A percentile compares a stretch with the other conserved stretches of the same genome.
These are phyloP conservation scores for Spathaspora passalidarum DNA, from an alignment of 805 yeast species.

Conservation along the genomic window DNA sequence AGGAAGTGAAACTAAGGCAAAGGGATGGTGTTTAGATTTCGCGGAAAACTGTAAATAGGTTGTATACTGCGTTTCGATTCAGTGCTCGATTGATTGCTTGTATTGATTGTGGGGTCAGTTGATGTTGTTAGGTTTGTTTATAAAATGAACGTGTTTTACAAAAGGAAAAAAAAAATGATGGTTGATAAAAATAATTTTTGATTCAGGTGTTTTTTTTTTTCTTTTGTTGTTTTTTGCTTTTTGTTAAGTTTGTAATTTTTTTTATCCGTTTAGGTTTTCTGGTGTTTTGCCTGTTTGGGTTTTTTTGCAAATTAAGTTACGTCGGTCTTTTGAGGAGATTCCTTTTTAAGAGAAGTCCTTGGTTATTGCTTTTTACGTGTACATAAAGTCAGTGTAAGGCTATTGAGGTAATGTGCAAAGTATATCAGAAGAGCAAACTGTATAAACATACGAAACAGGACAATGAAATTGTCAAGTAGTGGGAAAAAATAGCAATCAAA, in stretches of 20 bases:
- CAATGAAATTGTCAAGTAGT: too few relatives aligned
- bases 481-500: too few relatives aligned
- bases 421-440: too few relatives aligned
- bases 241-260: not conserved
- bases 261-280: not conserved
- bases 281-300: not conserved
- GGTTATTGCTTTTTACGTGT: too few relatives aligned
- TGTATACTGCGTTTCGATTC: not conserved
- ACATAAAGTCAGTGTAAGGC: too few relatives aligned
- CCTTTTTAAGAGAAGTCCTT: too few relatives aligned
- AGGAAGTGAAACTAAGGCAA: not conserved
- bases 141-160: not conserved
- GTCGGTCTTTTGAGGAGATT: too few relatives aligned
- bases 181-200: not conserved
- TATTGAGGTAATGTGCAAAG: too few relatives aligned
- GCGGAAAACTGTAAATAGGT: not conserved
- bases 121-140: not conserved
- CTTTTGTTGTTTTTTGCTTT: not conserved
- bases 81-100: not conserved
- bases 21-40: not conserved
- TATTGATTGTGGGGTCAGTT: not conserved
- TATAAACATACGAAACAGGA: too few relatives aligned
- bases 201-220: too few relatives aligned
- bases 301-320: not conserved
- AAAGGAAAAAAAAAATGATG: not conserved